phyloP scores from a whole-genome alignment of 345 rosid species.

The Isatis tinctoria region DNA sequence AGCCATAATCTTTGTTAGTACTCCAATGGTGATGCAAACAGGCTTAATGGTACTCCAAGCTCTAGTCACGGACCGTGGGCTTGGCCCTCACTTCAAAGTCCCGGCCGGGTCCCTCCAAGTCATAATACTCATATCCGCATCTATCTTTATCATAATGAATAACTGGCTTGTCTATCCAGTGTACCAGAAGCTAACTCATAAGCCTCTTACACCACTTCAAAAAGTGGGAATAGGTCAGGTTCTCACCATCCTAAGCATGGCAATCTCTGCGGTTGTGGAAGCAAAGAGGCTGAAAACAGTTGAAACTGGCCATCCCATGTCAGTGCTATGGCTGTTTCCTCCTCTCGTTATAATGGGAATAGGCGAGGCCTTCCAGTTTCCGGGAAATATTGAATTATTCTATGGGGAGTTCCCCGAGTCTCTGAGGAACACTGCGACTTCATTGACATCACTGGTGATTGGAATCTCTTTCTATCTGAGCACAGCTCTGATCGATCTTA shows the following conservation, averaged over 20 bases:
- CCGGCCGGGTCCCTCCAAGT: constrained; percentile 48
- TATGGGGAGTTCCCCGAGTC: constrained; percentile 46
- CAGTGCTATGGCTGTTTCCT: constrained; percentile 49
- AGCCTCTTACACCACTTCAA: constrained; percentile 32
- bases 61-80: constrained; percentile 42
- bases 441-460: constrained; percentile 37
- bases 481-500: constrained; percentile 35
- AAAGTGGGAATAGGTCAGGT: constrained; percentile 47
- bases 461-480: constrained; percentile 43
- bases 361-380: constrained; percentile 49
- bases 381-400: constrained; percentile 43
- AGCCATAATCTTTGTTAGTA: constrained; percentile 33
- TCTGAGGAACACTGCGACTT: constrained; percentile 41
- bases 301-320: constrained; percentile 30
- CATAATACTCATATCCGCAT: constrained; percentile 19
- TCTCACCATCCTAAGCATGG: constrained; percentile 31
- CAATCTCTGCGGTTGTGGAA: constrained; percentile 38
- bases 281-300: constrained; percentile 37
- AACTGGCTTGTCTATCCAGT: constrained; percentile 33
- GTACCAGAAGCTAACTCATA: constrained; percentile 33
- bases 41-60: constrained; percentile 49
- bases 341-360: constrained; percentile 43
- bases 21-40: constrained; percentile 31
- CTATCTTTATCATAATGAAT: constrained; percentile 28
- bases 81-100: constrained; percentile 43